phyloP scores from a whole-genome alignment of 345 rosid genomes.

The Psidium friedrichsthalianum region DNA sequence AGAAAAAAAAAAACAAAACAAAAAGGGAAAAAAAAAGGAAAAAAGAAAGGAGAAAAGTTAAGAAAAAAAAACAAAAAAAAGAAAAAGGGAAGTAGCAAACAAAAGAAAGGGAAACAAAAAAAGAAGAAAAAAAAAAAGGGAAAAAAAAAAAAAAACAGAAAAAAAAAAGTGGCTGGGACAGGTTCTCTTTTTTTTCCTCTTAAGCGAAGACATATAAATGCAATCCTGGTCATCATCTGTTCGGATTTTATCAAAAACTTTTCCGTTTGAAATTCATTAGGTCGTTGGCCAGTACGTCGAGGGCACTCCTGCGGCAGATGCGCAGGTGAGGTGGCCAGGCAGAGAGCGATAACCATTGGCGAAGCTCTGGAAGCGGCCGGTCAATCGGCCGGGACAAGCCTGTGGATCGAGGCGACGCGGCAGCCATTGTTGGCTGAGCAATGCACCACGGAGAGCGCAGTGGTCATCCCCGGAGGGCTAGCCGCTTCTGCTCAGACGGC shows the following conservation, averaged over 20 bases:
- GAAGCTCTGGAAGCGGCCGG: conserved; percentile 12
- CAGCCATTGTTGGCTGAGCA: conserved; percentile 7
- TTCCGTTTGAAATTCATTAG: not conserved
- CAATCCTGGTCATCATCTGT: not conserved
- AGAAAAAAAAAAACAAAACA: no score
- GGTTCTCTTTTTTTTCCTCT: not conserved
- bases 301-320: not conserved
- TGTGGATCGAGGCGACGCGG: conserved; percentile 9
- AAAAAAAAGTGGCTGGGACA: conserved; percentile 17
- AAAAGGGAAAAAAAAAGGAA: no score
- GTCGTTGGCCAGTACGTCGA: conserved; percentile 11
- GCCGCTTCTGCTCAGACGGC: conserved; percentile 19
- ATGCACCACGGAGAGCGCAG: conserved; percentile 3
- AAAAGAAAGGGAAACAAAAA: no score
- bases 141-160: no score
- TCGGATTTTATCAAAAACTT: not conserved
- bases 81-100: no score
- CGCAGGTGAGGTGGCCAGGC: not conserved
- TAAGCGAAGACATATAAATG: no score
- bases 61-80: no score
- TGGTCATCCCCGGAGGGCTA: conserved; percentile 2
- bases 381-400: conserved; percentile 11
- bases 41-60: no score
- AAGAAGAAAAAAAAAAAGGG: no score
- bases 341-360: conserved; percentile 5